Conservation (phyloP, 805 yeast genomes). For the Saccharomycopsis sp. region DNA sequence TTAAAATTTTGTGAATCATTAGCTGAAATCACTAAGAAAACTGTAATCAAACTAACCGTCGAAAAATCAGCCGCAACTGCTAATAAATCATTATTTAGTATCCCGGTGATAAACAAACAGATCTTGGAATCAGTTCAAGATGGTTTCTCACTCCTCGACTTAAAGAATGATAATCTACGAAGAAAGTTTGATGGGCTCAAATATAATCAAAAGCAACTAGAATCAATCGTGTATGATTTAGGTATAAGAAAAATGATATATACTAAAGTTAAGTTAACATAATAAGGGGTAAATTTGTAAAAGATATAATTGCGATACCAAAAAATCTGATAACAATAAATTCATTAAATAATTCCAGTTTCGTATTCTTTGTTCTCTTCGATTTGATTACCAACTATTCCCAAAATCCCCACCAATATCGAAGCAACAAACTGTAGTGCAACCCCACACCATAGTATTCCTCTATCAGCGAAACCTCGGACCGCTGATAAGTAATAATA, state of each 20-base stretch:
- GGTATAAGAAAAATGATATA: conserved; percentile 4
- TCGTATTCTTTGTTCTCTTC: conserved; percentile 9
- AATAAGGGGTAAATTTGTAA: not conserved
- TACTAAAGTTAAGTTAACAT: not conserved
- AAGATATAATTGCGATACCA: too few relatives aligned
- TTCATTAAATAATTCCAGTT: not conserved
- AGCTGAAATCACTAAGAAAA: not conserved
- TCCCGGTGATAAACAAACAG: not conserved
- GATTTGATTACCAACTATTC: conserved; percentile 16
- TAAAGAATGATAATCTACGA: conserved; percentile 5
- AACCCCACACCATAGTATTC: conserved; percentile 19
- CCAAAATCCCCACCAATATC: conserved; percentile 10
- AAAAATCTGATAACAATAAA: too few relatives aligned
- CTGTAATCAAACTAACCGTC: not conserved
- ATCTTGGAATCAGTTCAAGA: not conserved
- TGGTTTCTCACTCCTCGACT: conserved; percentile 4
- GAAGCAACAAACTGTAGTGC: conserved; percentile 17
- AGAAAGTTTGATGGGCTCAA: conserved; percentile 7
- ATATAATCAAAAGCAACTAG: not conserved
- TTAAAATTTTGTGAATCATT: not conserved
- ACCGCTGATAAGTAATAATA: conserved; percentile 15
- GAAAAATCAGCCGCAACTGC: not conserved
- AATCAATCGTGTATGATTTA: conserved; percentile 4
- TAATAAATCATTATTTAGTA: not conserved
- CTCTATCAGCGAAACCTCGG: conserved; percentile 12